Conservation (phyloP, 306 rosid species). For the Cucumis melo region DNA sequence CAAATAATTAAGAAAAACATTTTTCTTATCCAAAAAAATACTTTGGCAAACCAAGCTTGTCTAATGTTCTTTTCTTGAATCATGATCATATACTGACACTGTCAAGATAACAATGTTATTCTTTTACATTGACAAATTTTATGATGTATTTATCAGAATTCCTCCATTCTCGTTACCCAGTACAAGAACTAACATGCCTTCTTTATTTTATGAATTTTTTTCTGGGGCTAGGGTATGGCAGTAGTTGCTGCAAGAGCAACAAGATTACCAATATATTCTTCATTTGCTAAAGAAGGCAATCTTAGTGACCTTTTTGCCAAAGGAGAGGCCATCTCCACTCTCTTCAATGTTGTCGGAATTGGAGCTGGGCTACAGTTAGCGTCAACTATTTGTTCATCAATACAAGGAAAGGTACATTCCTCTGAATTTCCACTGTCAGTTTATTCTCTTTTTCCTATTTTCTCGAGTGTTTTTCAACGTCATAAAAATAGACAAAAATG, state of each 20-base stretch:
- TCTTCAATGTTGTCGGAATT: conserved; percentile 77
- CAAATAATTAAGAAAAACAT: not conserved
- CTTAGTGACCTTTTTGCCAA: conserved; percentile 96
- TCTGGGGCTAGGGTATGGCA: conserved; percentile 73
- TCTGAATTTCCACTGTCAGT: not conserved
- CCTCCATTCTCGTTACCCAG: not conserved
- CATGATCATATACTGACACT: not conserved
- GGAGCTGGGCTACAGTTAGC: conserved; percentile 92
- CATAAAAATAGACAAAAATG: not conserved
- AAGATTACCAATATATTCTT: conserved; percentile 94
- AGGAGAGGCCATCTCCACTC: conserved; percentile 98
- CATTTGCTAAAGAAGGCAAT: conserved; percentile 97
- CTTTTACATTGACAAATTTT: not conserved
- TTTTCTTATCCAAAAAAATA: too few species aligned
- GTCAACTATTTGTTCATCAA: conserved; percentile 76
- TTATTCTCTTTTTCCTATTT: not conserved
- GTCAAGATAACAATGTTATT: not conserved
- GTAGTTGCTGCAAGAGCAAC: conserved; percentile 99
- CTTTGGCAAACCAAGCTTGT: not conserved
- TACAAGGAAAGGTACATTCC: conserved; percentile 71
- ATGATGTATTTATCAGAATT: not conserved
- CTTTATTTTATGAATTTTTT: not conserved
- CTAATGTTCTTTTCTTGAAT: not conserved
- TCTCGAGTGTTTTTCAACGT: not conserved
- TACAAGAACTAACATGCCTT: not conserved